Percentiles rank a stretch among this genome's conserved stretches.
Conservation (phyloP, 257 asterid species). For the Coffea eugenioides region DNA sequence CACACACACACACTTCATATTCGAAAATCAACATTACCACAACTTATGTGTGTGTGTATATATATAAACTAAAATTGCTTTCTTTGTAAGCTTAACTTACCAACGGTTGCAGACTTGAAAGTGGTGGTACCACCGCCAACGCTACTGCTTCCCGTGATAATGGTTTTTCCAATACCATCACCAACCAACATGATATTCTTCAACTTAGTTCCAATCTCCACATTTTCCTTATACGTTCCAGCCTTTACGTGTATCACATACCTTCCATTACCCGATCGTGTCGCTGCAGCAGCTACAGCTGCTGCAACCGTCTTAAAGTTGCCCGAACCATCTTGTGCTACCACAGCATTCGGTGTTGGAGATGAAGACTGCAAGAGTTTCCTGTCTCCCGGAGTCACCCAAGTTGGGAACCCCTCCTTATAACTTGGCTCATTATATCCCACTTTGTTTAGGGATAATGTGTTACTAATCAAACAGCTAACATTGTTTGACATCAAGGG, state of each 20-base stretch:
- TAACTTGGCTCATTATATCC: slow-evolving; percentile 15
- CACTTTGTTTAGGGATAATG: slow-evolving; percentile 51
- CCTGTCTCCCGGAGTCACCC: slow-evolving; percentile 67
- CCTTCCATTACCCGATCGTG: slow-evolving; percentile 45
- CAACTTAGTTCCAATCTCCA: slow-evolving; percentile 43
- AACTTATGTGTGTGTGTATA: too few relatives aligned
- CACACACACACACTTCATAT: too few relatives aligned
- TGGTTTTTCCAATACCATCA: slow-evolving; percentile 83
- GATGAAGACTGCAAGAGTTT: slow-evolving; percentile 47
- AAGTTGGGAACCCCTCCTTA: slow-evolving; percentile 51
- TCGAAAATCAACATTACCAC: too few relatives aligned
- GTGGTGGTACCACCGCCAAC: slow-evolving; percentile 81
- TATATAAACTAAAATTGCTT: not conserved
- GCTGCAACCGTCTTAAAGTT: slow-evolving; percentile 49
- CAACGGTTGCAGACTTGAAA: slow-evolving; percentile 76
- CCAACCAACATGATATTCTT: slow-evolving; percentile 75
- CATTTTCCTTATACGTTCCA: slow-evolving; percentile 74
- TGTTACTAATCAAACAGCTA: slow-evolving; percentile 56
- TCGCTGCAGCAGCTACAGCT: slow-evolving; percentile 54
- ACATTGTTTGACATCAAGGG: slow-evolving; percentile 58
- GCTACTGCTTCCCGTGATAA: slow-evolving; percentile 81
- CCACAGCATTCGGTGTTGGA: slow-evolving; percentile 48
- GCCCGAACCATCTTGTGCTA: slow-evolving; percentile 50
- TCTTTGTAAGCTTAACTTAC: slow-evolving; percentile 33
- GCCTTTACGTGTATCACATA: slow-evolving; percentile 65